Conservation (phyloP, 495 filamentous ascomycete genomes). For the Penicillium pulvis region DNA sequence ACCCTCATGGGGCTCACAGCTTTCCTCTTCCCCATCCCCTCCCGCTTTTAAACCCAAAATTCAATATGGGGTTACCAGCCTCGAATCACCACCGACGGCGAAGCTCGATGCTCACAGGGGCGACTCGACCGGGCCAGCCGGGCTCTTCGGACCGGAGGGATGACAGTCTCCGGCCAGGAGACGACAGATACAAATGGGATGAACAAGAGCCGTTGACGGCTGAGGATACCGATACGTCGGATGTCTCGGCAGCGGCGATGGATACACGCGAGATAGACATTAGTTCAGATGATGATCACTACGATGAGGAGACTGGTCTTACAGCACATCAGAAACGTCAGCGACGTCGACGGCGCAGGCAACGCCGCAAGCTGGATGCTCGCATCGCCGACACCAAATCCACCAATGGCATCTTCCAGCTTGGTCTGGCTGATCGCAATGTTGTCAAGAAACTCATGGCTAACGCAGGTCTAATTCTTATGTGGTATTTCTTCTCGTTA, state of each 20-base stretch:
- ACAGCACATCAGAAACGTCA: constrained; percentile 70
- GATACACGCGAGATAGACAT: constrained; percentile 62
- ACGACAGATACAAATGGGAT: constrained; percentile 38
- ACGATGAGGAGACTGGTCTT: constrained; percentile 88
- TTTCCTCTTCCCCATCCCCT: constrained; percentile 13
- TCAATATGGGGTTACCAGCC: constrained; percentile 37
- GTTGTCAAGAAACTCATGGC: constrained; percentile 66
- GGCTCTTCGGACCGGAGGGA: constrained; percentile 51
- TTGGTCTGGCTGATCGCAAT: constrained; percentile 59
- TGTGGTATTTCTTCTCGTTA: constrained; percentile 95
- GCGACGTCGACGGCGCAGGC: constrained; percentile 62
- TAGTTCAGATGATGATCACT: constrained; percentile 71
- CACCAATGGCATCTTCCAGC: constrained; percentile 35
- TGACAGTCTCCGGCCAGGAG: constrained; percentile 34
- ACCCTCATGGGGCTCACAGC: constrained; percentile 26
- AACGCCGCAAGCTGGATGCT: constrained; percentile 73
- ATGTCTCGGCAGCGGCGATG: constrained; percentile 47
- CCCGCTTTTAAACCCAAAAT: constrained; percentile 10
- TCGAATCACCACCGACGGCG: constrained; percentile 58
- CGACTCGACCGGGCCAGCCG: constrained; percentile 39
- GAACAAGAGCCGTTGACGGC: constrained; percentile 38
- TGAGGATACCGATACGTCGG: constrained; percentile 49
- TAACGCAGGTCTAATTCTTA: constrained; percentile 74
- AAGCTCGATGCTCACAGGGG: constrained; percentile 57
- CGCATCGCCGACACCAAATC: constrained; percentile 60